Percentiles rank a stretch among this genome's conserved stretches.
These are phyloP conservation scores for Penicillium sp. DNA, from an alignment of 2,329 filamentous ascomycete species.

Conservation along the genomic window DNA sequence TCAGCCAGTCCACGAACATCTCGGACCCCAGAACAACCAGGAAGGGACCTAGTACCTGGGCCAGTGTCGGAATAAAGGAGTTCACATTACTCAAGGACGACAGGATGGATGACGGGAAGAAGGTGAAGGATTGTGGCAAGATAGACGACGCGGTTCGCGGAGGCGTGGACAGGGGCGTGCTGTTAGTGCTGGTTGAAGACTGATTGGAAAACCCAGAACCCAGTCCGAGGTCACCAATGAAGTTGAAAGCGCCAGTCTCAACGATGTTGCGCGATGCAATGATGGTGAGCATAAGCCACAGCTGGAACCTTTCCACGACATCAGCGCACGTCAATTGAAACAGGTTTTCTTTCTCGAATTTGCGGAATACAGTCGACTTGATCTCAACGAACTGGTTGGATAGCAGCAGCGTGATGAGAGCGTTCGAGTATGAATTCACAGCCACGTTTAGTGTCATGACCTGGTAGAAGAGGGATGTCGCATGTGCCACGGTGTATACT, in stretches of 20 bases:
- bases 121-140: conserved; percentile 81
- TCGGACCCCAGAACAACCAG: conserved; percentile 91
- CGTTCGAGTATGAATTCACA: conserved; percentile 97
- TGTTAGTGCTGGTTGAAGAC: conserved; percentile 35
- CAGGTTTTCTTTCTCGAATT: conserved; percentile 94
- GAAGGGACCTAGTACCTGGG: conserved; percentile 87
- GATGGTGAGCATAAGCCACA: conserved; percentile 96
- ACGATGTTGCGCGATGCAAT: conserved; percentile 95
- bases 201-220: conserved; percentile 27
- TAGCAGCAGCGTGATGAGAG: conserved; percentile 81
- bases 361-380: conserved; percentile 97
- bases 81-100: conserved; percentile 41
- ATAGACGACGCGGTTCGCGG: conserved; percentile 60
- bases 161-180: conserved; percentile 55
- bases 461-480: conserved; percentile 88
- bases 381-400: conserved; percentile 99
- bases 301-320: conserved; percentile 91
- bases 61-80: conserved; percentile 46
- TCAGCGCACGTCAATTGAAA: conserved; percentile 97
- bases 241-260: conserved; percentile 79
- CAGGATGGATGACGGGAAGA: conserved; percentile 57
- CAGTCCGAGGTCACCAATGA: conserved; percentile 37
- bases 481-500: conserved; percentile 80
- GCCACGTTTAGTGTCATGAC: conserved; percentile 97
- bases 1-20: conserved; percentile 94